phyloP scores from a whole-genome alignment of 805 yeast species.

The Barnettozyma populi region DNA sequence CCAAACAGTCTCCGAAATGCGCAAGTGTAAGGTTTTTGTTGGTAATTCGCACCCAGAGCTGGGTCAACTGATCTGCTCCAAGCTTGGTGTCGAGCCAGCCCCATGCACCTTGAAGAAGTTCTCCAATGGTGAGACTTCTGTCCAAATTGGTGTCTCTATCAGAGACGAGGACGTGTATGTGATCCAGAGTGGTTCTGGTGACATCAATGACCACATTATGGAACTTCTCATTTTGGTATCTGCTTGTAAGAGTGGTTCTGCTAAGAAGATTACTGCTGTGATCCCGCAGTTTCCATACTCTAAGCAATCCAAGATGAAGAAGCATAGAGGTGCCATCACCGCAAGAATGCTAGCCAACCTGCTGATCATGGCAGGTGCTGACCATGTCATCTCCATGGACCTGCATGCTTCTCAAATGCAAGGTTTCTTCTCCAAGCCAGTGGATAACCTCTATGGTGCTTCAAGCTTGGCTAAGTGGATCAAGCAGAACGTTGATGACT shows the following conservation, averaged over 20 bases:
- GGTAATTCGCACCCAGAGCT: slow-evolving; percentile 96
- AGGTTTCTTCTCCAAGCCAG: slow-evolving; percentile 96
- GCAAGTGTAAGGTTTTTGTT: slow-evolving; percentile 94
- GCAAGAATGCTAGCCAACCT: slow-evolving; percentile 97
- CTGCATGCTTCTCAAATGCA: slow-evolving; percentile 97
- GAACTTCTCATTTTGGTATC: slow-evolving; percentile 87
- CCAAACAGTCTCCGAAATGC: slow-evolving; percentile 44
- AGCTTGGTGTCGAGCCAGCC: slow-evolving; percentile 89
- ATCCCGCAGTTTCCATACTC: slow-evolving; percentile 97
- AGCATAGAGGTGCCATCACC: slow-evolving; percentile 97
- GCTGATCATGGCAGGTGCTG: slow-evolving; percentile 97
- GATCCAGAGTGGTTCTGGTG: slow-evolving; percentile 86
- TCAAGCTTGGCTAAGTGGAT: slow-evolving; percentile 97
- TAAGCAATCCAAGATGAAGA: slow-evolving; percentile 96
- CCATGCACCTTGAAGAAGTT: slow-evolving; percentile 88
- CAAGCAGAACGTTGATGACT: slow-evolving; percentile 79
- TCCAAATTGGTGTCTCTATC: slow-evolving; percentile 89
- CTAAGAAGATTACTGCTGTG: slow-evolving; percentile 93
- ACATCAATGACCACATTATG: slow-evolving; percentile 90
- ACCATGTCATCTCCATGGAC: slow-evolving; percentile 97
- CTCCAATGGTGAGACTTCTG: slow-evolving; percentile 96
- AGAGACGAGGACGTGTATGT: slow-evolving; percentile 96
- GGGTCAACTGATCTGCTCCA: slow-evolving; percentile 84
- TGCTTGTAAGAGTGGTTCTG: slow-evolving; percentile 97
- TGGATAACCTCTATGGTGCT: slow-evolving; percentile 92